Conservation (phyloP, 169 alveolate species). For the Plasmodium gonderi region DNA sequence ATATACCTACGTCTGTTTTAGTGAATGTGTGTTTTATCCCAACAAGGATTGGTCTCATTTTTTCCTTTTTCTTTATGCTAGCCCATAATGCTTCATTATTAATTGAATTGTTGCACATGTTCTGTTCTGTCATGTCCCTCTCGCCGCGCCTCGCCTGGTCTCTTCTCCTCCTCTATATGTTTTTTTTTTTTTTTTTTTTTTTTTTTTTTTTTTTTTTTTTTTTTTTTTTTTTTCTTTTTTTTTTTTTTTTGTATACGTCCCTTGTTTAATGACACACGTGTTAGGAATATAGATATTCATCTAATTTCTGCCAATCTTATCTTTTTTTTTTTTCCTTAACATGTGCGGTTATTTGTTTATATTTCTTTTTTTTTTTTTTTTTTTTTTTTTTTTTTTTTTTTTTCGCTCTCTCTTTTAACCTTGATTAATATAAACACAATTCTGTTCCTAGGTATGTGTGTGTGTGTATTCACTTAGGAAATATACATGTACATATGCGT, state of each 20-base stretch:
- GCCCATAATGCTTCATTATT: too few relatives aligned
- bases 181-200: neutral
- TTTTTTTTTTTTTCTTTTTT: neutral
- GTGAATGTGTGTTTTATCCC: neutral
- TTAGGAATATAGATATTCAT: neutral
- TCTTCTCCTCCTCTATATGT: too few relatives aligned
- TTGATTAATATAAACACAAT: slow-evolving; percentile 27
- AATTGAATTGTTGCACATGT: too few relatives aligned
- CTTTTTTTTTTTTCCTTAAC: neutral
- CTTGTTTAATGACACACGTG: slow-evolving; percentile 10
- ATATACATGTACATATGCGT: neutral
- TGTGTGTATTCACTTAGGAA: slow-evolving; percentile 1
- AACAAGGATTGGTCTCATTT: neutral
- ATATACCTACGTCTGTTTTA: neutral
- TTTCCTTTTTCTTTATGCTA: too few relatives aligned
- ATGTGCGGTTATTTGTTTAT: neutral
- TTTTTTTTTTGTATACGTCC: slow-evolving; percentile 5
- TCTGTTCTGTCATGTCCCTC: too few relatives aligned
- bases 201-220: neutral
- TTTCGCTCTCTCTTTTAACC: slow-evolving; percentile 2
- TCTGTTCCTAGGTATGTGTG: neutral
- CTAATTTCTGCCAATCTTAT: neutral
- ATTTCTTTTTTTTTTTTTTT: slow-evolving; percentile 7
- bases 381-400: slow-evolving; percentile 13
- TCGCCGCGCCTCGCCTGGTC: neutral